A percentile compares a stretch with the other conserved stretches of the same genome.
phyloP scores from a whole-genome alignment of 2,329 filamentous ascomycete genomes.

The Mycocentrospora acerina region DNA sequence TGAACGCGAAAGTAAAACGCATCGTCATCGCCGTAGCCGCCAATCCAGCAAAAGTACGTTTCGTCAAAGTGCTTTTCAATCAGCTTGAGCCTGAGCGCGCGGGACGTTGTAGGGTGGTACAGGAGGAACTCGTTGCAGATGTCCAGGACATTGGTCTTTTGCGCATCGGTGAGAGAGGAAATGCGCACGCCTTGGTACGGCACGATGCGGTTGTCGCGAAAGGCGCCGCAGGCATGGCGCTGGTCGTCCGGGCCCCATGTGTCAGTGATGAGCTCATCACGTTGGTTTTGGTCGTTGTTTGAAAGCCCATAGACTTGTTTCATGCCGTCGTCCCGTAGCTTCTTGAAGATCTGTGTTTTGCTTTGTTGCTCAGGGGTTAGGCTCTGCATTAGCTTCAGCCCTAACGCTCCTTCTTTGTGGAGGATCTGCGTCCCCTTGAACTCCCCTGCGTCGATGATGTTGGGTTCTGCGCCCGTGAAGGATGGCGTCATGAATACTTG shows the following conservation, averaged over 20 bases:
- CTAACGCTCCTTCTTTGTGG: slow-evolving; percentile 63
- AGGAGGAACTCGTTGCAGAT: slow-evolving; percentile 67
- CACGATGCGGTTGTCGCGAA: slow-evolving; percentile 74
- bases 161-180: slow-evolving; percentile 48
- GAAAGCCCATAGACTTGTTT: slow-evolving; percentile 44
- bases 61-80: slow-evolving; percentile 61
- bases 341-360: slow-evolving; percentile 58
- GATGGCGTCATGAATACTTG: slow-evolving; percentile 72
- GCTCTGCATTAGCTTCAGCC: slow-evolving; percentile 69
- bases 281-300: slow-evolving; percentile 24
- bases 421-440: slow-evolving; percentile 67
- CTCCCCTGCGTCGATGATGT: slow-evolving; percentile 67
- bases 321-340: slow-evolving; percentile 67
- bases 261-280: slow-evolving; percentile 49
- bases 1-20: slow-evolving; percentile 79
- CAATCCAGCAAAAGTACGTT: slow-evolving; percentile 81
- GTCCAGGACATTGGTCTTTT: slow-evolving; percentile 57
- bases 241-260: slow-evolving; percentile 83
- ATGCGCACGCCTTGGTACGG: slow-evolving; percentile 69
- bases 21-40: slow-evolving; percentile 65
- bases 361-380: slow-evolving; percentile 51
- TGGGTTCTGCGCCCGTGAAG: slow-evolving; percentile 80
- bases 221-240: slow-evolving; percentile 74
- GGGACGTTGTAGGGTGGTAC: slow-evolving; percentile 63
- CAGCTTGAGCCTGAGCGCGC: slow-evolving; percentile 57